Conservation (phyloP, 345 rosid species). For the Anacardium occidentale region DNA sequence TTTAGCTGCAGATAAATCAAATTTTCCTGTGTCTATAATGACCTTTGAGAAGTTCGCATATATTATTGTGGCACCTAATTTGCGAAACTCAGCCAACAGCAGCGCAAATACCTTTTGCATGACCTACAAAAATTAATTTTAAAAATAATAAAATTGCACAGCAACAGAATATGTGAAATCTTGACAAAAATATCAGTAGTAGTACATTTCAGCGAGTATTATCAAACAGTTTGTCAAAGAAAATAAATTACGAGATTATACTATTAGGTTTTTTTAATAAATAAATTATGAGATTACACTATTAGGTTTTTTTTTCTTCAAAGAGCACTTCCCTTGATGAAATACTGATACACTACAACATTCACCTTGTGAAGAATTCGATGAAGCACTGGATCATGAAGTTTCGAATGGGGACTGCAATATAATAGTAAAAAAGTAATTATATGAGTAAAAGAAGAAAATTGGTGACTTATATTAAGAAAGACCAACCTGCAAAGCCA, state of each 20-base stretch:
- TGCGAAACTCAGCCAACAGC: conserved; percentile 87
- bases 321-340: neutral
- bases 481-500: conserved; percentile 88
- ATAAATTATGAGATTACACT: neutral
- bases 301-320: neutral
- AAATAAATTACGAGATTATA: neutral
- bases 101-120: conserved; percentile 98
- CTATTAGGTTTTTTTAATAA: neutral
- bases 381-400: conserved; percentile 94
- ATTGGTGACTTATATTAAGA: conserved; percentile 14
- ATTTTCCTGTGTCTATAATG: conserved; percentile 80
- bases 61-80: conserved; percentile 85
- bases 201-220: neutral
- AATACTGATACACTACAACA: conserved; percentile 7
- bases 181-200: neutral
- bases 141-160: neutral
- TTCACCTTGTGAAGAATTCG: conserved; percentile 88
- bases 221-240: neutral
- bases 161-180: conserved; percentile 1
- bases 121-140: conserved; percentile 45
- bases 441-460: conserved; percentile 27
- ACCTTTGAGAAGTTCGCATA: conserved; percentile 90
- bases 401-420: conserved; percentile 86
- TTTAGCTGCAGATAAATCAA: conserved; percentile 67
- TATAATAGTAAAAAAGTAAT: conserved; percentile 24